Conservation (phyloP, 768 basidiomycete species). For the Boletus reticuloceps region DNA sequence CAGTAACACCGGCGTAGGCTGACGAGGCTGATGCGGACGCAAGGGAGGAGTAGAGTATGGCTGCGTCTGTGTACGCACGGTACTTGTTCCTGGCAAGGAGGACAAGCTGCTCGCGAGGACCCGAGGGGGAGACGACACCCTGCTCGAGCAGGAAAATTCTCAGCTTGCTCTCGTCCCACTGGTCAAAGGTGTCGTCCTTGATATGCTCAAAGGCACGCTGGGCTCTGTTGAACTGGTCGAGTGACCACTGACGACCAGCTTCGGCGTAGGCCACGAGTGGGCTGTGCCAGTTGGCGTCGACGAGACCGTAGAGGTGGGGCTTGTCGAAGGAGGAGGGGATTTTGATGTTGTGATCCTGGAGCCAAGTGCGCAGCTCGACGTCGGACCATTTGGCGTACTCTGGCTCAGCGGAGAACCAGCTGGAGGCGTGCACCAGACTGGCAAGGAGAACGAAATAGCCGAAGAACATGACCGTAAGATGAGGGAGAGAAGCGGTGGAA, state of each 20-base stretch:
- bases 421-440: slow-evolving; percentile 42
- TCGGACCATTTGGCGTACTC: slow-evolving; percentile 58
- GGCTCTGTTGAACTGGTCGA: slow-evolving; percentile 60
- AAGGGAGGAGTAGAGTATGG: slow-evolving; percentile 49
- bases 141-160: slow-evolving; percentile 84
- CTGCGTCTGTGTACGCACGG: slow-evolving; percentile 55
- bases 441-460: slow-evolving; percentile 31
- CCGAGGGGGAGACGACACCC: slow-evolving; percentile 79
- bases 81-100: slow-evolving; percentile 74
- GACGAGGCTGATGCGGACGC: slow-evolving; percentile 50
- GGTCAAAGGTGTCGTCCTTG: slow-evolving; percentile 63
- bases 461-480: slow-evolving; percentile 10
- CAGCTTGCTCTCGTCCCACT: slow-evolving; percentile 82
- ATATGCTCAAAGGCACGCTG: slow-evolving; percentile 61
- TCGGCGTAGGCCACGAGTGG: slow-evolving; percentile 32
- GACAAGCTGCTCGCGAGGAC: slow-evolving; percentile 76
- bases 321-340: slow-evolving; percentile 45
- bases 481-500: neutral
- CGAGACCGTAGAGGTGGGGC: slow-evolving; percentile 44
- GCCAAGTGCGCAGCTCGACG: slow-evolving; percentile 64
- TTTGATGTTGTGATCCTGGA: slow-evolving; percentile 61
- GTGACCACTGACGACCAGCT: slow-evolving; percentile 45
- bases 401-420: slow-evolving; percentile 47
- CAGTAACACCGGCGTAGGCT: slow-evolving; percentile 46
- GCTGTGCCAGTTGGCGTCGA: slow-evolving; percentile 58